Base-by-base conservation (phyloP, 768 basidiomycete species). In the Lentinula sp. region DNA sequence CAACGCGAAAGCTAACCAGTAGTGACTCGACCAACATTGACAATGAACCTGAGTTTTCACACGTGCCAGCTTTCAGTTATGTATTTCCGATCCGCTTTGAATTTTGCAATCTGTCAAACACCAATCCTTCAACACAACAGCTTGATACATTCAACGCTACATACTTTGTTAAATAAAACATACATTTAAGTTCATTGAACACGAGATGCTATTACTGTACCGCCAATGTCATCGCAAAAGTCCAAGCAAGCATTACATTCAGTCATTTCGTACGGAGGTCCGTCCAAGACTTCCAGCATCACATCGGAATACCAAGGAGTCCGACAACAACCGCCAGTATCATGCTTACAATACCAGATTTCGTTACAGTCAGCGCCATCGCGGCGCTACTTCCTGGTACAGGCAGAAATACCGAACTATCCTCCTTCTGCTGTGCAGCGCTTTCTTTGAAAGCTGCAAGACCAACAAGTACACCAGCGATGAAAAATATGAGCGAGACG, bases 391-490 rank as follows among this genome's bases (percentile, higher is more conserved):
- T 71, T 2, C 80, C 82, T 0, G 84, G 82, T 32, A 79, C 80
- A 10, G 87, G 86, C 31, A 88, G 73, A 73, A 88, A 88, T 48
- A 83, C 74, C 10, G 74, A 65, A 0, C 84, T 68, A n/a, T 84
- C 76, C 51, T 72, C 61, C 53, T 78, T 71, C 65, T 89, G 87
- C 65, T 84, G 70, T n/a, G 75, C 77, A 0, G 81, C 74, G 2
- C 85, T 82, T 78, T 90, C 71, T 80, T 94, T 95, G 80, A 94
- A 95, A 1, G 82, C 84, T 28, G 83, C 85, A 2, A 94, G 69
- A 18, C 94, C 91, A 23, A 94, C 85, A 21, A 95, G 74, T 56
- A 95, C 71, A 0, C 90, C 92, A 2, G 81, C 72, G 6, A 82
- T 86, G 66, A 95, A 93, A 75, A 89, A 94, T 7, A 80, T 63